These are phyloP conservation scores for Backusella tarrabulga DNA, from an alignment of 192 early-diverging fungal species.

Conservation along the genomic window DNA sequence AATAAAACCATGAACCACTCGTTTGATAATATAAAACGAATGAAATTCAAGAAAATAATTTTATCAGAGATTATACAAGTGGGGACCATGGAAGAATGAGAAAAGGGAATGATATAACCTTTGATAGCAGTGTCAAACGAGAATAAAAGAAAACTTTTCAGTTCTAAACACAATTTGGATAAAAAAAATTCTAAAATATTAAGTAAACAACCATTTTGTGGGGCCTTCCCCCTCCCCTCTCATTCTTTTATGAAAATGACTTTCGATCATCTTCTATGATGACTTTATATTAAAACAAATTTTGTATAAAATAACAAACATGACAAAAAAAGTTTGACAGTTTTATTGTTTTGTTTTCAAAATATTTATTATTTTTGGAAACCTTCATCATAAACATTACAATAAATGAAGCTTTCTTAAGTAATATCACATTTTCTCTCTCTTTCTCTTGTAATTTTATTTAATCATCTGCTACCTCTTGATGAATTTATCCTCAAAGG, in stretches of 20 bases:
- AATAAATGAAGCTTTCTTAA: too few species aligned
- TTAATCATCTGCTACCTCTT: too few species aligned
- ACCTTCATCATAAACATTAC: too few species aligned
- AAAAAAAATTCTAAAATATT: neutral
- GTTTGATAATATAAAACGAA: too few species aligned
- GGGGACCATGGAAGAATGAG: neutral
- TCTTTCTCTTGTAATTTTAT: too few species aligned
- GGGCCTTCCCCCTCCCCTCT: neutral
- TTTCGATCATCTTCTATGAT: neutral
- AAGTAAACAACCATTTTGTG: neutral
- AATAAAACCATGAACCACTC: too few species aligned
- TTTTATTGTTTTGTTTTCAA: neutral
- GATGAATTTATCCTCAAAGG: too few species aligned
- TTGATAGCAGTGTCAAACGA: neutral
- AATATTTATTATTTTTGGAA: neutral
- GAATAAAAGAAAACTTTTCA: neutral
- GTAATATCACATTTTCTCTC: too few species aligned
- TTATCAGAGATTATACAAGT: too few species aligned
- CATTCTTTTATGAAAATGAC: neutral
- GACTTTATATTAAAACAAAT: neutral
- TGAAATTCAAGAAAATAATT: too few species aligned
- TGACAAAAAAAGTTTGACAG: neutral
- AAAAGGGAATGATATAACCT: neutral
- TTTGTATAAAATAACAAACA: neutral
- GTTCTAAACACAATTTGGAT: neutral